phyloP scores from a whole-genome alignment of 805 yeast genomes.

The Grigorovia jiainica region DNA sequence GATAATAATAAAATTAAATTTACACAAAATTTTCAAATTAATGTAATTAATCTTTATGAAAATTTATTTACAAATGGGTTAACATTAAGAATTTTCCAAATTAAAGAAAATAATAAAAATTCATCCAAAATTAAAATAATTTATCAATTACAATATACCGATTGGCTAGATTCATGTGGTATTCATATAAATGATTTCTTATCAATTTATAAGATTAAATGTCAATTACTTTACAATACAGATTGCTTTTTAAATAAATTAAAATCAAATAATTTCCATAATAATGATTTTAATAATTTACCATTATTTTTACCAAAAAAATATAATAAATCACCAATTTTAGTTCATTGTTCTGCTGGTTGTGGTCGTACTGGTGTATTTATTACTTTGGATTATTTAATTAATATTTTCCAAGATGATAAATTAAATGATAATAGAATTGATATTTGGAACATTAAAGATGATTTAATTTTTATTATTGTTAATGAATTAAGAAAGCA shows the following conservation, averaged over 20 bases:
- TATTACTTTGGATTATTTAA: constrained; percentile 50
- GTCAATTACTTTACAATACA: constrained; percentile 19
- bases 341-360: constrained; percentile 94
- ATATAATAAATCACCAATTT: constrained; percentile 34
- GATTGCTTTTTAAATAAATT: background rate
- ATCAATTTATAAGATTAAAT: constrained; percentile 13
- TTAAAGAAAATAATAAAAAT: constrained; percentile 5
- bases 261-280: background rate
- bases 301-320: background rate
- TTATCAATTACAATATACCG: constrained; percentile 60
- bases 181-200: constrained; percentile 24
- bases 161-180: constrained; percentile 81
- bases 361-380: constrained; percentile 94
- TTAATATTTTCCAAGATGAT: constrained; percentile 29
- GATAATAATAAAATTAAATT: constrained; percentile 22
- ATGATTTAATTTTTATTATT: constrained; percentile 50
- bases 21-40: constrained; percentile 24
- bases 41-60: constrained; percentile 24
- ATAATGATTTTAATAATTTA: background rate
- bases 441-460: constrained; percentile 33
- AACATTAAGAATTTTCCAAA: constrained; percentile 26
- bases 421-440: constrained; percentile 26
- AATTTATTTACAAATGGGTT: constrained; percentile 26
- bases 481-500: constrained; percentile 59
- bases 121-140: constrained; percentile 28